These are phyloP conservation scores for Maudiozyma pseudohumilis DNA, from an alignment of 805 yeast species.

Conservation along the genomic window DNA sequence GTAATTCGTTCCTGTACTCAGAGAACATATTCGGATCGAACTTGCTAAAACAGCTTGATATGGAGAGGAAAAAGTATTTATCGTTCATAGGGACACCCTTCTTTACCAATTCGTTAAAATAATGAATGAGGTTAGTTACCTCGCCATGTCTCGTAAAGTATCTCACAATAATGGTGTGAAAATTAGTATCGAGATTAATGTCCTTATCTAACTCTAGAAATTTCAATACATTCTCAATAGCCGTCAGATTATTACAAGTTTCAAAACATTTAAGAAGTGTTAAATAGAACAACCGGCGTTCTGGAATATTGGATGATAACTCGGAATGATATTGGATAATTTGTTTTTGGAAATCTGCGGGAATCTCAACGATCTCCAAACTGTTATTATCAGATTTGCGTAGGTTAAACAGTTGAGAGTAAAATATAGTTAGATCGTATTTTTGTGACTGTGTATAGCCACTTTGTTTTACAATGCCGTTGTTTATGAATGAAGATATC, in stretches of 20 bases:
- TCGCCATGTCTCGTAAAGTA: constrained; percentile 19
- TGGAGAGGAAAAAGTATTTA: background rate
- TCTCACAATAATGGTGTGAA: constrained; percentile 12
- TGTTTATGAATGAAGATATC: constrained; percentile 9
- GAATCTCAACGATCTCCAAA: background rate
- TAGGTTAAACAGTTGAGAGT: constrained; percentile 6
- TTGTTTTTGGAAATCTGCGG: background rate
- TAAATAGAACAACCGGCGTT: constrained; percentile 13
- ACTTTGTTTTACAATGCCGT: constrained; percentile 9
- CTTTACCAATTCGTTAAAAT: constrained; percentile 2
- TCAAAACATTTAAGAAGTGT: constrained; percentile 12
- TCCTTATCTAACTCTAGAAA: constrained; percentile 10
- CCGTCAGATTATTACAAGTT: constrained; percentile 9
- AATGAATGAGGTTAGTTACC: constrained; percentile 2
- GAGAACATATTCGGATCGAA: constrained; percentile 14
- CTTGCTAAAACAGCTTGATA: constrained; percentile 6
- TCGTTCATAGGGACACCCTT: background rate
- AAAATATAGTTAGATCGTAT: constrained; percentile 14
- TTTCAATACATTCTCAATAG: constrained; percentile 7
- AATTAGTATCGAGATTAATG: constrained; percentile 9
- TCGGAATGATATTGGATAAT: constrained; percentile 1
- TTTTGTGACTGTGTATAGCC: constrained; percentile 12
- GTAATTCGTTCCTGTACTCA: constrained; percentile 19
- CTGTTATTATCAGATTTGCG: background rate
- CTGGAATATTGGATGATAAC: constrained; percentile 2